A percentile compares a stretch with the other conserved stretches of the same genome.
Conservation (phyloP, 2,329 filamentous ascomycete genomes). For the Colletotrichum sp. region DNA sequence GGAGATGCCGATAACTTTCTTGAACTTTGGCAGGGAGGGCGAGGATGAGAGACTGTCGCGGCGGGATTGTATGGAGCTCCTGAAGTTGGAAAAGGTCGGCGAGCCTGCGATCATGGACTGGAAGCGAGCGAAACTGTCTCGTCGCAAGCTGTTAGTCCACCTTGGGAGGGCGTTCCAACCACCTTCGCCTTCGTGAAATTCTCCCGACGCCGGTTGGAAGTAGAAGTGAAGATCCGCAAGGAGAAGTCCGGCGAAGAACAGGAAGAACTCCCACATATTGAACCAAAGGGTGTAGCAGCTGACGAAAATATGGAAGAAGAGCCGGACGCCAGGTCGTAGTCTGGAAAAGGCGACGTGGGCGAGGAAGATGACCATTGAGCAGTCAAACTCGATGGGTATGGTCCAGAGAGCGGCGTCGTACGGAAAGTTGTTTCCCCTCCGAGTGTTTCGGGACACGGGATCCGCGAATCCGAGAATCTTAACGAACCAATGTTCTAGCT, state of each 20-base stretch:
- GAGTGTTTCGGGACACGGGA: conserved; percentile 51
- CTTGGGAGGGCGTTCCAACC: neutral
- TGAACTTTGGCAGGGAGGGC: neutral
- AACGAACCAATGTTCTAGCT: conserved; percentile 50
- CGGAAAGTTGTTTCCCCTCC: conserved; percentile 18
- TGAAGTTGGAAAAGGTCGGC: neutral
- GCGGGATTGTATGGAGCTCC: neutral
- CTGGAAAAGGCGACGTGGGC: conserved; percentile 54
- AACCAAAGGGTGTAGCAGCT: conserved; percentile 42
- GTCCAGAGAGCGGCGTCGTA: conserved; percentile 68
- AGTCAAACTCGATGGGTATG: conserved; percentile 65
- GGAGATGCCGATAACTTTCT: neutral
- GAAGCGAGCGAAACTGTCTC: neutral
- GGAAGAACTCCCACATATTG: conserved; percentile 6
- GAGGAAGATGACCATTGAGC: conserved; percentile 62
- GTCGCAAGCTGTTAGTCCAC: neutral
- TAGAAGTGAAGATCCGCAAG: neutral
- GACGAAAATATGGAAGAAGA: conserved; percentile 42
- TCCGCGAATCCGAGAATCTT: conserved; percentile 55
- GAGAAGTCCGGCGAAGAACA: conserved; percentile 7
- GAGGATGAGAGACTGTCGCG: neutral
- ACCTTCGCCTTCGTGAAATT: neutral
- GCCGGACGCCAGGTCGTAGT: conserved; percentile 46
- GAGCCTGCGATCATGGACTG: neutral
- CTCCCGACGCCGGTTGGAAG: conserved; percentile 33